These are phyloP conservation scores for Calonectria multiphialidica DNA, from an alignment of 2,329 filamentous ascomycete species.

Conservation along the genomic window DNA sequence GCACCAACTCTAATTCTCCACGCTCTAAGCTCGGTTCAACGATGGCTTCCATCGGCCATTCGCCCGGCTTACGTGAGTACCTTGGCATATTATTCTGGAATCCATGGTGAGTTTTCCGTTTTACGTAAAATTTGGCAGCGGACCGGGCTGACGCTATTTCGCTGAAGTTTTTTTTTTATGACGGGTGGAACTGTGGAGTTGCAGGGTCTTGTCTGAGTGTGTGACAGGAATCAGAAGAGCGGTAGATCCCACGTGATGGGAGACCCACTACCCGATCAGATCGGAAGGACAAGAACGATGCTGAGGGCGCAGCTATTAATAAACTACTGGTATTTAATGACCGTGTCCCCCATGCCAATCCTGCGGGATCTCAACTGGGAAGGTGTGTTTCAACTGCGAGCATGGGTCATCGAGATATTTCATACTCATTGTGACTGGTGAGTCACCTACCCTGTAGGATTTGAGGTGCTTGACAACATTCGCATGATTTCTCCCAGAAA, in stretches of 20 bases:
- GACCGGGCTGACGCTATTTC: conserved; percentile 4
- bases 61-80: not conserved
- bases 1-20: not conserved
- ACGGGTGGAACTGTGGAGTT: not conserved
- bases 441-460: not conserved
- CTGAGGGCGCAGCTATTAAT: not conserved
- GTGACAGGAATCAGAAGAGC: not conserved
- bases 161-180: conserved; percentile 11
- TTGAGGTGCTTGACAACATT: not conserved
- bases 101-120: not conserved
- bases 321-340: not conserved
- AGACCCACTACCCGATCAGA: conserved; percentile 44
- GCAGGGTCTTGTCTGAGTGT: not conserved
- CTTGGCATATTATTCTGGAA: not conserved
- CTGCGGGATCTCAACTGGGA: not conserved
- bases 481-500: not conserved
- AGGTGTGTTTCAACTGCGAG: not conserved
- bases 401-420: not conserved
- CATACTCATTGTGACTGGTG: not conserved
- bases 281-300: not conserved
- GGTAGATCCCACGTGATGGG: conserved; percentile 52
- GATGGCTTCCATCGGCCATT: conserved; percentile 7
- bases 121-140: conserved; percentile 4
- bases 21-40: not conserved
- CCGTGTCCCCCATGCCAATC: not conserved